Evolutionary conservation across 164 flowering plant genomes (phyloP).

Genomic region (Kingdonia uniflora): DNA sequence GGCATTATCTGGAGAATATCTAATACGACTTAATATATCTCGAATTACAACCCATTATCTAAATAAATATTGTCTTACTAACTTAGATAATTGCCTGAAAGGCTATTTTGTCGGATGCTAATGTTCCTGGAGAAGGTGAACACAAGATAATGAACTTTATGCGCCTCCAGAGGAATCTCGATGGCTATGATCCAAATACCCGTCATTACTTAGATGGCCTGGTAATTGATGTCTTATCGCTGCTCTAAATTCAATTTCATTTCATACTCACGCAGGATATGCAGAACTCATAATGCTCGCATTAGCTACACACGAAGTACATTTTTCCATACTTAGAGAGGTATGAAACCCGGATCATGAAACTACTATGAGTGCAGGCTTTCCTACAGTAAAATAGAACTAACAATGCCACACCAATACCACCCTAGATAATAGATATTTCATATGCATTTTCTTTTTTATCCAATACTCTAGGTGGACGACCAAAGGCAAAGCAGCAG

Average conservation of each 20-base stretch:
- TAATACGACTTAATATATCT: background rate
- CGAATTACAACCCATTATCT: too few species aligned
- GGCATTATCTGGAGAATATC: too few species aligned
- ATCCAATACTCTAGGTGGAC: too few species aligned
- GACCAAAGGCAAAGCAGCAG: too few species aligned
- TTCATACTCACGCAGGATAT: conserved; percentile 25
- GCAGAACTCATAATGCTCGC: conserved; percentile 54
- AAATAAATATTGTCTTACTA: too few species aligned
- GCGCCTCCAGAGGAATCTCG: conserved; percentile 23
- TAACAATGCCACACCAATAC: background rate
- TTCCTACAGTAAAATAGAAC: too few species aligned
- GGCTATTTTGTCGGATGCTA: conserved; percentile 48
- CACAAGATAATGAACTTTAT: conserved; percentile 47
- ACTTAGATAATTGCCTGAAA: conserved; percentile 5
- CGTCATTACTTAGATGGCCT: conserved; percentile 42
- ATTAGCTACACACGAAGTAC: conserved; percentile 33
- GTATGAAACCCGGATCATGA: too few species aligned
- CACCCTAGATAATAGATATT: too few species aligned
- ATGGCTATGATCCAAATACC: conserved; percentile 35
- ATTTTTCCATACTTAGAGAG: conserved; percentile 39
- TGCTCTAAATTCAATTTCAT: background rate
- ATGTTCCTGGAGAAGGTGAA: conserved; percentile 56
- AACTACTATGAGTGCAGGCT: too few species aligned
- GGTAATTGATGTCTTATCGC: conserved; percentile 17
- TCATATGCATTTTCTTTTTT: too few species aligned